Evolutionary conservation across 495 filamentous ascomycete genomes (phyloP), one percentile per base, ranked within the genome.

Genomic region (Hypoxylon lienhwacheense): DNA sequence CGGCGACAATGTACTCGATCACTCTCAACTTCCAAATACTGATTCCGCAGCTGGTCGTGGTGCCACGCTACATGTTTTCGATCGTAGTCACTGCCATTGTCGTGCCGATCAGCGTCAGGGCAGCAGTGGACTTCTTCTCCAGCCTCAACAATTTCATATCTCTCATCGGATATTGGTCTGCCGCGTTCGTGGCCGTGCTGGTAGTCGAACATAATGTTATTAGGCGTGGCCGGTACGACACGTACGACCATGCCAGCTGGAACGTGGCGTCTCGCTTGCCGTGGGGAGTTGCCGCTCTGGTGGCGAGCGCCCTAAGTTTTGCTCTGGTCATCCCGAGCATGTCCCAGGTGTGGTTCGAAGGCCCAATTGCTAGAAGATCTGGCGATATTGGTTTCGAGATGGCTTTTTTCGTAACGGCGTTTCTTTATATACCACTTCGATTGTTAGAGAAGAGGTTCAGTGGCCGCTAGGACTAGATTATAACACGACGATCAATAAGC

Each of bases 321-420:
- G 74, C 45, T 7, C n/a, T 78, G 22, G 75, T 81, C 5, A 67
- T 82, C 7, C 78, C 77, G 6, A 73, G 72, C 32, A 81, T 83
- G 78, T 73, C 67, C 7, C 79, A 82, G 67, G 73, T 72, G 16
- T 82, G 78, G 78, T 83, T 70, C 44, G 71, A 70, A 6, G 80
- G 80, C 0, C 77, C 79, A 1, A 77, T 83, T 46, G 79, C 79
- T 5, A 49, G 70, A 69, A 73, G 57, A 22, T 77, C 80, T 12
- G 80, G 81, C 1, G 81, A 84, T 65, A 75, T 84, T 48, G 81
- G 80, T 10, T 81, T 84, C 52, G 80, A 84, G 67, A 37, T 81
- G 43, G 80, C 78, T 0, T 76, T 82, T 55, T 71, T 69, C 0
- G 63, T 81, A 12, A 72, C 71, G 16, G 70, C 67, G 5, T 3